Base-by-base conservation (phyloP, 2,329 filamentous ascomycete species). In the Aspergillus ustus region DNA sequence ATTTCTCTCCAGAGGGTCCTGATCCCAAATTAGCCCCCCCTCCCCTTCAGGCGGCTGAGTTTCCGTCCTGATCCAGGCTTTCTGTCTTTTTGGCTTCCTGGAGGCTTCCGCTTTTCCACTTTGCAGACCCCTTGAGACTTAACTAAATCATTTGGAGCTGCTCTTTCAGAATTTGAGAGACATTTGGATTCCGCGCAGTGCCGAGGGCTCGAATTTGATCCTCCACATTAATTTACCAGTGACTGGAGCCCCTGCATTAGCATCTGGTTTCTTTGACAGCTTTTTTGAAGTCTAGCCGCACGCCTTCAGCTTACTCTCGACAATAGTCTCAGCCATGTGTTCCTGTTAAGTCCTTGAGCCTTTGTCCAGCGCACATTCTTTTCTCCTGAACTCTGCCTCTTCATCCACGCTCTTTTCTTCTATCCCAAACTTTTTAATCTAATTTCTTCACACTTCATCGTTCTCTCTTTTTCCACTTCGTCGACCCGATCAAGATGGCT, bases 301-400 rank as follows among this genome's bases (percentile, higher is more conserved):
- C 44, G 19, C 48, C 34, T 51, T 28, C 44, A 57, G 45, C 31
- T 17, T 46, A 43, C 25, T 46, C 25, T 28, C 19, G 40, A 22
- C 28, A 48, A 37, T 52, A 58, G 29, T 59, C 19, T 46, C 50
- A 53, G 57, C 57, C 57, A 59, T 59, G 57, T 37, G 28, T 43
- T 17, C 20, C 15, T 46, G 48, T 40, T 52, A 37, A 52, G 37
- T 40, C 9, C 15, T 15, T 15, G 8, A 53, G 28, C 20, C 43
- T 52, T 53, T 59, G 50, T 59, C 15, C 28, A 28, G 34, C 25
- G 11, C 55, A 44, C 22, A 49, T 37, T 59, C 50, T 40, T 40
- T 59, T 22, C 28, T 52, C 40, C 55, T 43, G 25, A 45, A 25
- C 44, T 28, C 50, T 20, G 34, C 11, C 11, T 40, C 6, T 22